These are phyloP conservation scores for Musa acuminata DNA, from an alignment of 176 grass and related monocot genomes.

Conservation along the genomic window DNA sequence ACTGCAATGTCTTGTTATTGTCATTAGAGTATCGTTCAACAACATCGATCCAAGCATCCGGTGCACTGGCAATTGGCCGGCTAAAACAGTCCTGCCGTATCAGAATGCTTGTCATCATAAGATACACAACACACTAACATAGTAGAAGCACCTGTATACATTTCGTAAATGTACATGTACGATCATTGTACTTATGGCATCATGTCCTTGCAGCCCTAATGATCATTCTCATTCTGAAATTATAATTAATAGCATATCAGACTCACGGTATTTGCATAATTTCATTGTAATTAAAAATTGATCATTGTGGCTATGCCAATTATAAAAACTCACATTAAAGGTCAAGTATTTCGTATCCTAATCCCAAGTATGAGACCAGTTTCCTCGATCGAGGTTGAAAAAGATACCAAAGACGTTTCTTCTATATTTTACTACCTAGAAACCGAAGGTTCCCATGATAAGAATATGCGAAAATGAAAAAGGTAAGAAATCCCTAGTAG, in stretches of 20 bases:
- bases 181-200: no score
- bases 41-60: constrained; percentile 80
- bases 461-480: background rate
- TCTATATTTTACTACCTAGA: background rate
- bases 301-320: no score
- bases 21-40: constrained; percentile 69
- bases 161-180: no score
- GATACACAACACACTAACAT: background rate
- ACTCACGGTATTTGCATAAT: background rate
- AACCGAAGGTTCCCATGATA: background rate
- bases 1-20: constrained; percentile 68
- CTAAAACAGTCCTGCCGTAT: constrained; percentile 62
- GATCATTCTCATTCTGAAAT: constrained; percentile 1
- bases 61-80: constrained; percentile 71
- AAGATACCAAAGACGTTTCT: background rate
- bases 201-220: background rate
- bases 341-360: no score
- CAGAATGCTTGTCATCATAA: background rate
- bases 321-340: no score
- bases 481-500: background rate
- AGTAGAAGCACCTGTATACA: background rate
- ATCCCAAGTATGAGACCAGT: background rate
- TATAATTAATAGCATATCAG: background rate
- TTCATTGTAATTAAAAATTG: background rate
- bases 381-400: background rate